These are phyloP conservation scores for Aspergillus cristatus DNA, from an alignment of 495 filamentous ascomycete genomes.

Conservation along the genomic window DNA sequence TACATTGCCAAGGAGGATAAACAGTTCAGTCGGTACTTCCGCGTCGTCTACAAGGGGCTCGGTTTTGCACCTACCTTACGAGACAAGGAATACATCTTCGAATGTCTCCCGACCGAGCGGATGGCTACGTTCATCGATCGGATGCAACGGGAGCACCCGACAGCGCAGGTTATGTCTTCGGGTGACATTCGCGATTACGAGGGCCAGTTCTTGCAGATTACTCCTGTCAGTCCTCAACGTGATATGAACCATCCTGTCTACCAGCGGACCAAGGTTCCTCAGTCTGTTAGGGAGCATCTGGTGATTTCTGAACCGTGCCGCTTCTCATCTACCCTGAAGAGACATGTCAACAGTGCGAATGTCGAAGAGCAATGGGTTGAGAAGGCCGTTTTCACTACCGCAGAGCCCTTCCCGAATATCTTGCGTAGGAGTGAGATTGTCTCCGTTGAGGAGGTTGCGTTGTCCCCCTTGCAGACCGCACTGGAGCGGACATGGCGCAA, in stretches of 20 bases:
- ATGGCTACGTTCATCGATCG: constrained; percentile 79
- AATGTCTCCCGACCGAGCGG: constrained; percentile 67
- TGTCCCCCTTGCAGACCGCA: constrained; percentile 75
- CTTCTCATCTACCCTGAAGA: constrained; percentile 64
- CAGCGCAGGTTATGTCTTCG: constrained; percentile 69
- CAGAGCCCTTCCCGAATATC: constrained; percentile 86
- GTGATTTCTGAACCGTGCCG: constrained; percentile 60
- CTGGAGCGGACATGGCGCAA: constrained; percentile 88
- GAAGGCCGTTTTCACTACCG: constrained; percentile 77
- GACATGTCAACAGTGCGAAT: constrained; percentile 54
- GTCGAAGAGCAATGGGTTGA: constrained; percentile 67
- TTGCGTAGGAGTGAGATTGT: constrained; percentile 81
- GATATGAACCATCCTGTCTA: constrained; percentile 80
- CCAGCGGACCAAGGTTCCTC: constrained; percentile 74
- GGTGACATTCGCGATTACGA: constrained; percentile 73
- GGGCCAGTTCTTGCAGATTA: constrained; percentile 88
- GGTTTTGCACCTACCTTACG: constrained; percentile 74
- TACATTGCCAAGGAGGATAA: constrained; percentile 71
- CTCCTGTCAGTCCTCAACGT: constrained; percentile 67
- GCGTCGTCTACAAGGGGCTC: constrained; percentile 81
- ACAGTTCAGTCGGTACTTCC: constrained; percentile 78
- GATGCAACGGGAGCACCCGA: constrained; percentile 84
- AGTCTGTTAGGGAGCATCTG: constrained; percentile 75
- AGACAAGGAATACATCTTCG: constrained; percentile 90
- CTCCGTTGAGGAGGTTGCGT: constrained; percentile 48